phyloP scores from a whole-genome alignment of 345 rosid species.

The Pistacia atlantica region DNA sequence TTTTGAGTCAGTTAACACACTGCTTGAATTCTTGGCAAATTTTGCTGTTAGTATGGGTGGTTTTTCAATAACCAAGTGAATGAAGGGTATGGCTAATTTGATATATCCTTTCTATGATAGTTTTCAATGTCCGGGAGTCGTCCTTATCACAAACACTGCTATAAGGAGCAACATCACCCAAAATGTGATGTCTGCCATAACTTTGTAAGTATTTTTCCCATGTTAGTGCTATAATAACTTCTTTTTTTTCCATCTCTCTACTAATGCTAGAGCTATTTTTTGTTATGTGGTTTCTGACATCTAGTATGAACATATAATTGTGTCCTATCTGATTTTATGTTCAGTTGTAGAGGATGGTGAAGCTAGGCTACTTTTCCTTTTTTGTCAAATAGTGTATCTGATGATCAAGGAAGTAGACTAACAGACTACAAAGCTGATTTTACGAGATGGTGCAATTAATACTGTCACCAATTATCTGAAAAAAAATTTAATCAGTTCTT shows the following conservation, averaged over 20 bases:
- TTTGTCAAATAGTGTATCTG: too few species aligned
- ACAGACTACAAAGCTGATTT: not conserved
- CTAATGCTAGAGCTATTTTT: not conserved
- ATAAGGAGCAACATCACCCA: slow-evolving; percentile 80
- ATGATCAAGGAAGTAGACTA: not conserved
- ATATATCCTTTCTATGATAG: slow-evolving; percentile 35
- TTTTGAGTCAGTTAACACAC: slow-evolving; percentile 12
- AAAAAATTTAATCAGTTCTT: not conserved
- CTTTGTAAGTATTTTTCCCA: slow-evolving; percentile 59
- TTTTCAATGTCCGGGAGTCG: slow-evolving; percentile 66
- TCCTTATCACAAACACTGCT: slow-evolving; percentile 87
- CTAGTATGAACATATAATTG: not conserved
- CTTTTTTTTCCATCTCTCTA: not conserved
- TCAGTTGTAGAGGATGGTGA: not conserved
- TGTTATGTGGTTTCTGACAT: not conserved
- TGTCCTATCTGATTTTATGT: too few species aligned
- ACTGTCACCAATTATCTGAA: not conserved
- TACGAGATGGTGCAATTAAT: too few species aligned
- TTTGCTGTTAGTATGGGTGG: not conserved
- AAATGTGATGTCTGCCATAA: slow-evolving; percentile 87
- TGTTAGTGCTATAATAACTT: not conserved
- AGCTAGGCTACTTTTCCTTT: too few species aligned
- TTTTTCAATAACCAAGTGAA: not conserved
- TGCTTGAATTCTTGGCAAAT: slow-evolving; percentile 19
- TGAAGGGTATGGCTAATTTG: slow-evolving; percentile 23